Evolutionary conservation across 805 yeast species (phyloP), one percentile per base, ranked within the genome.

Genomic region (Saturnispora quitensis): DNA sequence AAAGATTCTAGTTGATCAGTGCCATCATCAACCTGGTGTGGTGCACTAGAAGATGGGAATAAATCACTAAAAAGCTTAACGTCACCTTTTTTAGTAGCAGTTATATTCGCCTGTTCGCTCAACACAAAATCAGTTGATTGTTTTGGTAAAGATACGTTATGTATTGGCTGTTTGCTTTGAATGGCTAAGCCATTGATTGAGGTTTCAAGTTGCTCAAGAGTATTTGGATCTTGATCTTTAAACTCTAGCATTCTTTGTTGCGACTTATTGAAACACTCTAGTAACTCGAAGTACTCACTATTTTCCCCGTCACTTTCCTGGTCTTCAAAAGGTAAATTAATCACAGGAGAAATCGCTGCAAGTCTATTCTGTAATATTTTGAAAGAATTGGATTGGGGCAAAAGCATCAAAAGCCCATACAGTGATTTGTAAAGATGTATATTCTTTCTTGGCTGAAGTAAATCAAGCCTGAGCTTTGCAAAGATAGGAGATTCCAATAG

Each of bases 321-420:
- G 44, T 56, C 59, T 18, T 56, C 59, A 17, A 60, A 38, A 22
- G 61, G 65, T 20, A 69, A 60, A 40, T 57, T 61, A 24, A 56
- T 56, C 12, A 63, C 61, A n/a, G 74, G 71, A 5, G 78, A 71
- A 25, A 85, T 76, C 36, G 86, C 73, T 47, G 77, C 78, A 48
- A 93, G 72, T 54, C 99, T 74, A 60, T 84, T 86, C 57, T 84
- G 84, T 56, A 93, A 73, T 0, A 86, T 80, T n/a, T 77, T 81
- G 64, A 88, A 93, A 0, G 98, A 96, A 12, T 87, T 77, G 0
- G 97, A 88, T 64, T 93, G 99, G 0, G 99, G 99, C 47, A 93
- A 68, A 5, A 93, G 74, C 99, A 93, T 93, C 53, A 93, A 71
- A 31, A 93, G 76, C 1, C 98, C 99, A 64, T 89, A 93, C 31